These are phyloP conservation scores for Escallonia herrerae DNA, from an alignment of 129 eudicot species.

Conservation along the genomic window DNA sequence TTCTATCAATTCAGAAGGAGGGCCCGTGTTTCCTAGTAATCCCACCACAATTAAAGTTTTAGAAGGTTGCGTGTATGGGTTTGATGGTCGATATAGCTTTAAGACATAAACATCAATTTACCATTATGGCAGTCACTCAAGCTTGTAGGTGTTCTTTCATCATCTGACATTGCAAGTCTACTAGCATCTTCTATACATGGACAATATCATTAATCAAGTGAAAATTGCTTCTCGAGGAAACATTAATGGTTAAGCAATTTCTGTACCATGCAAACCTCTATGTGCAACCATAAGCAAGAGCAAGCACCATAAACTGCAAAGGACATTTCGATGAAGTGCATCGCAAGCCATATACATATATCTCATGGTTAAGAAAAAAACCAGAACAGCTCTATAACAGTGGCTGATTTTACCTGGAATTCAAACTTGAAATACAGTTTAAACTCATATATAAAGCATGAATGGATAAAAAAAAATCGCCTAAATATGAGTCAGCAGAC, in stretches of 20 bases:
- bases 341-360: background rate
- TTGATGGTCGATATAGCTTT: no score
- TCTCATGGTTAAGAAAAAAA: background rate
- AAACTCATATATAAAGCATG: slow-evolving; percentile 23
- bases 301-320: background rate
- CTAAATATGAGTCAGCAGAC: slow-evolving; percentile 7
- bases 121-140: no score
- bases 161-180: no score
- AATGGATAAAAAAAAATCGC: slow-evolving; percentile 12
- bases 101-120: no score
- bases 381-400: background rate
- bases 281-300: background rate
- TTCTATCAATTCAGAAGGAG: slow-evolving; percentile 4
- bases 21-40: background rate
- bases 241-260: background rate
- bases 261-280: background rate
- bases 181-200: no score
- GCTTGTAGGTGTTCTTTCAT: no score
- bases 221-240: no score
- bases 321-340: background rate
- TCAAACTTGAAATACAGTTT: background rate
- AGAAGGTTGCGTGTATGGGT: no score
- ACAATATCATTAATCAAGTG: no score
- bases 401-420: slow-evolving; percentile 8
- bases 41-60: background rate